Percentiles rank a stretch among this genome's conserved stretches.
These are phyloP conservation scores for Heteromeles arbutifolia DNA, from an alignment of 306 rosid species.

Conservation along the genomic window DNA sequence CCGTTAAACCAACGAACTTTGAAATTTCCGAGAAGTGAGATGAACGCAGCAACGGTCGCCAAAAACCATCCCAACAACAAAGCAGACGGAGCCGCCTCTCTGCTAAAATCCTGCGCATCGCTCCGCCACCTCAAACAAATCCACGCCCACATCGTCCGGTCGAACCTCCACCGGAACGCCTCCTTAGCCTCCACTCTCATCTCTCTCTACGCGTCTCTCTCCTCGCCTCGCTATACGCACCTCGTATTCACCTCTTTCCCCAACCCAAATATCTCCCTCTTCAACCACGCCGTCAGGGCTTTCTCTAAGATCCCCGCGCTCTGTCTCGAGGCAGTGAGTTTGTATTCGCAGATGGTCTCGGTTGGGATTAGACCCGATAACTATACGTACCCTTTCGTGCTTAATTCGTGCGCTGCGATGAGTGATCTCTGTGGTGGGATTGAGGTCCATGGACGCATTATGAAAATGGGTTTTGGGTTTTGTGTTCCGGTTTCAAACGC, in stretches of 20 bases:
- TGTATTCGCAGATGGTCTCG: constrained; percentile 8
- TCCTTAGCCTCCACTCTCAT: constrained; percentile 18
- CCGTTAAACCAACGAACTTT: neutral
- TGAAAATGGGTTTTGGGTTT: constrained; percentile 15
- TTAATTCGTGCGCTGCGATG: constrained; percentile 11
- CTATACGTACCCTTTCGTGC: constrained; percentile 5
- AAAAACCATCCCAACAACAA: constrained; percentile 9
- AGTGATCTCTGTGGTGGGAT: neutral
- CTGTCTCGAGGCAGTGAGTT: neutral
- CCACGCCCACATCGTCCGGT: constrained; percentile 14
- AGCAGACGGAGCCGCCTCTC: constrained; percentile 17
- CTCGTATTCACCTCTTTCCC: constrained; percentile 14
- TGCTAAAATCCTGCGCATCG: constrained; percentile 14
- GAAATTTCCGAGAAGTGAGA: neutral
- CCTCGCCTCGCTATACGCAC: constrained; percentile 4
- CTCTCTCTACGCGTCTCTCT: constrained; percentile 16
- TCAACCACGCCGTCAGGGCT: constrained; percentile 20
- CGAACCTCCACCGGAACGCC: constrained; percentile 18
- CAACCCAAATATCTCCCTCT: constrained; percentile 13
- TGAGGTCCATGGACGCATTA: constrained; percentile 19
- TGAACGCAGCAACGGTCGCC: neutral
- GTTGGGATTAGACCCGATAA: constrained; percentile 17
- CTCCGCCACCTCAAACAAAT: constrained; percentile 11
- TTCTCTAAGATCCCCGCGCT: constrained; percentile 7
- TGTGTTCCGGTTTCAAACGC: constrained; percentile 15